These are phyloP conservation scores for Uncinocarpus reesii DNA, from an alignment of 2,329 filamentous ascomycete species.

Conservation along the genomic window DNA sequence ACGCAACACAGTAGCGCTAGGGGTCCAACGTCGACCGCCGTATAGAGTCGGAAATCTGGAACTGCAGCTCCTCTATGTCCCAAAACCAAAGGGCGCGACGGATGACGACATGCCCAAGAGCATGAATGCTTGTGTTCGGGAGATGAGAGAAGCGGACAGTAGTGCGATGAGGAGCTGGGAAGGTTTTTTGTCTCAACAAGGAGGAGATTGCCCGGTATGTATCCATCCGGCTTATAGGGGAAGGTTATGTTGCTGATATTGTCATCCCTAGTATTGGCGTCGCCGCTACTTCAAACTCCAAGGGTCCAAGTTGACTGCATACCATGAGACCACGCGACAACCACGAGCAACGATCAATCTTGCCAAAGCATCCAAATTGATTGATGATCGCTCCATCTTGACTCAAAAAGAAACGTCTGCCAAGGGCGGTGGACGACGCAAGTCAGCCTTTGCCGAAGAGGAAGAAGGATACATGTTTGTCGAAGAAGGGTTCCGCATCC, in stretches of 20 bases:
- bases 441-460: constrained; percentile 93
- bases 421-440: constrained; percentile 67
- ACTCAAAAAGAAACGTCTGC: constrained; percentile 73
- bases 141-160: constrained; percentile 83
- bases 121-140: constrained; percentile 91
- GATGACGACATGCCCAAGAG: constrained; percentile 99
- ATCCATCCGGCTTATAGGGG: too few relatives aligned
- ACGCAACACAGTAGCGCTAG: constrained; percentile 53
- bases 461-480: constrained; percentile 99
- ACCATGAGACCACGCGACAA: constrained; percentile 89
- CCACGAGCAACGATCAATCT: constrained; percentile 95
- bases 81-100: constrained; percentile 71
- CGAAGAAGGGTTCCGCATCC: constrained; percentile 96
- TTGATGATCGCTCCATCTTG: constrained; percentile 78
- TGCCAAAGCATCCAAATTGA: constrained; percentile 80
- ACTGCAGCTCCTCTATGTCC: constrained; percentile 87
- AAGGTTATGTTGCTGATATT: constrained; percentile 80
- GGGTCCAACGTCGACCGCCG: constrained; percentile 61
- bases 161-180: constrained; percentile 69
- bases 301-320: constrained; percentile 84
- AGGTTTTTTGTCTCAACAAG: constrained; percentile 87
- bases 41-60: constrained; percentile 94
- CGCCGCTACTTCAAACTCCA: constrained; percentile 93
- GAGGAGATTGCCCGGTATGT: constrained; percentile 92
- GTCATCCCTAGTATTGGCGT: constrained; percentile 68